Base-by-base conservation (phyloP, 345 rosid genomes). In the Isatis tinctoria region DNA sequence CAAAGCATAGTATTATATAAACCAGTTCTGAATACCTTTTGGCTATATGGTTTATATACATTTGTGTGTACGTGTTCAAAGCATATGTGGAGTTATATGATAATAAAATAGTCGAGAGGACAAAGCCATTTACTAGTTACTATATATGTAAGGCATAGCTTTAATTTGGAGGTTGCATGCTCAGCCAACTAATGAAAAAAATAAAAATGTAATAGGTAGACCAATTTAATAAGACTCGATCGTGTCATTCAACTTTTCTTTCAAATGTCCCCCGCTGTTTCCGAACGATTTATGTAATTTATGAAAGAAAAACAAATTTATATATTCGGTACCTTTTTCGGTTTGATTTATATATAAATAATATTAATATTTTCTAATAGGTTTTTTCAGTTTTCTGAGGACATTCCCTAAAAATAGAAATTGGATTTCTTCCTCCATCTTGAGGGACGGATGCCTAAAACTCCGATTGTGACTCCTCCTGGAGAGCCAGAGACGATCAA, bases 401-500 rank as follows among this genome's bases (percentile, higher is more conserved):
- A 47, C 26, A 9, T 47, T 10, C n/a, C 3, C 52, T 47, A 17
- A 18, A 45, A 17, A 45, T 47, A 43, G 20, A 43, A 43, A n/a
- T 43, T 43, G n/a, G 20, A 5, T 41, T 41, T 13, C 14, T 4
- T 3, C n/a, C n/a, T n/a, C n/a, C n/a, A n/a, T n/a, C n/a, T n/a
- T n/a, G n/a, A n/a, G n/a, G n/a, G n/a, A n/a, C n/a, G n/a, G n/a
- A n/a, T 73, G 16, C 90, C 98, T 1, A 83, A 39, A 65, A 94
- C 98, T 2, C 98, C 97, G 4, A 70, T 79, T 10, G 59, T 77
- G 53, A 91, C 98, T 1, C 95, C 96, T 1, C 98, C 96, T 0
- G 98, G 96, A 0, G 98, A 94, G 84, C 97, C 97, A 2, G 98
- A 94, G 82, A 91, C 81, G 11, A 94, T 91, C 78, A 91, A 94